These are phyloP conservation scores for Alternaria brassicae DNA, from an alignment of 2,329 filamentous ascomycete species.

Conservation along the genomic window DNA sequence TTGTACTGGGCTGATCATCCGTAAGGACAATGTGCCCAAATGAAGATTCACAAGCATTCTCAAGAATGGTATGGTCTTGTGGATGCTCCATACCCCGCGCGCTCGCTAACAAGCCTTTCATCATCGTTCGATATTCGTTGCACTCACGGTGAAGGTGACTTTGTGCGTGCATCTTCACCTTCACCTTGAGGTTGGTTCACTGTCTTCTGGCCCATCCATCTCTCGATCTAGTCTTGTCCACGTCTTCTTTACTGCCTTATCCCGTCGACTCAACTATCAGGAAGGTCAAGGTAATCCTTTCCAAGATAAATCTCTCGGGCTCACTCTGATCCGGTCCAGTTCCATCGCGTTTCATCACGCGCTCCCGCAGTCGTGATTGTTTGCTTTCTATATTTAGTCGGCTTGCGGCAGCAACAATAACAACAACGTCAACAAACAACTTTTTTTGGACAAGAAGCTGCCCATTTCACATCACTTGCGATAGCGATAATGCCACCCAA, in stretches of 20 bases:
- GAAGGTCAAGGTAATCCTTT: not conserved
- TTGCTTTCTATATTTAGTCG: not conserved
- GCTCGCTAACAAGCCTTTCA: not conserved
- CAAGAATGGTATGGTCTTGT: not conserved
- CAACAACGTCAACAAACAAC: not conserved
- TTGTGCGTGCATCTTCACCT: not conserved
- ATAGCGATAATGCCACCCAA: slow-evolving; percentile 24
- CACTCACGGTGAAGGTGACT: slow-evolving; percentile 5
- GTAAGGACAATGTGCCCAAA: not conserved
- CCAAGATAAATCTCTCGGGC: not conserved
- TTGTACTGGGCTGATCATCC: not conserved
- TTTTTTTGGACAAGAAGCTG: not conserved
- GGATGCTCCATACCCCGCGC: not conserved
- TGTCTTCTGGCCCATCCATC: not conserved
- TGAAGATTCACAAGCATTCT: not conserved
- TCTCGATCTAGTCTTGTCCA: not conserved
- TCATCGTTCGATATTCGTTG: not conserved
- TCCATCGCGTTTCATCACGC: not conserved
- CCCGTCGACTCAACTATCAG: not conserved
- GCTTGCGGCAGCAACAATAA: not conserved
- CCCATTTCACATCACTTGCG: not conserved
- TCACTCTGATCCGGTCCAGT: not conserved
- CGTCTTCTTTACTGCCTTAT: not conserved
- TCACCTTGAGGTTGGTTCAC: not conserved
- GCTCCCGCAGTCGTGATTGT: not conserved